Evolutionary conservation across 345 rosid genomes (phyloP), one percentile per base, ranked within the genome.

Genomic region (Citropsis articulata): DNA sequence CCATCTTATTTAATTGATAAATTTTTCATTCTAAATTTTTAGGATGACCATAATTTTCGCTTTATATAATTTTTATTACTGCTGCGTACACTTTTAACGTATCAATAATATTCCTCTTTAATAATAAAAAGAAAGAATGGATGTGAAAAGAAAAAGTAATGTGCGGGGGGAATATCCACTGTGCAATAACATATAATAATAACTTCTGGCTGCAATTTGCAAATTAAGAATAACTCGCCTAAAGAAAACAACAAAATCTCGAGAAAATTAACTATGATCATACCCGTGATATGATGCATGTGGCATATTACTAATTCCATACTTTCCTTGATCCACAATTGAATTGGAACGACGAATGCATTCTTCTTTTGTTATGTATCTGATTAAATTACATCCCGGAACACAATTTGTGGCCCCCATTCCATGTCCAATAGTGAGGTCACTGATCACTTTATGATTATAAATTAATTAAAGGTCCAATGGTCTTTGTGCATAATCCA

Each of bases 311-410:
- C 64, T 57, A 73, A 27, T 62, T 55, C 13, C 7, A 24, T 19
- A 45, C 60, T 75, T 78, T 71, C 35, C 35, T 19, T 2, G 7
- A 75, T 53, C 22, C 68, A 55, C 25, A 45, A 33, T 50, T 19
- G 48, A 72, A 78, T 66, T 63, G 73, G 71, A 25, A 36, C 80
- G 79, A 77, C 67, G 72, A 67, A 74, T 14, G 71, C 75, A 72
- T 35, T 30, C 16, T 79, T 65, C 13, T 35, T 72, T 40, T 67
- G 31, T 19, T 33, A 59, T 31, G n/a, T 76, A 33, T 0, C 12
- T 35, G n/a, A 59, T 77, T 75, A 80, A 84, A 83, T 81, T 75
- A 72, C 79, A 82, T 78, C 60, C 35, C 72, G 48, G 77, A 71
- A 77, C 38, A 75, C 70, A 59, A 72, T 35, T 79, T 30, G 55